These are phyloP conservation scores for Quercus tomentella DNA, from an alignment of 331 rosid genomes.

Conservation along the genomic window DNA sequence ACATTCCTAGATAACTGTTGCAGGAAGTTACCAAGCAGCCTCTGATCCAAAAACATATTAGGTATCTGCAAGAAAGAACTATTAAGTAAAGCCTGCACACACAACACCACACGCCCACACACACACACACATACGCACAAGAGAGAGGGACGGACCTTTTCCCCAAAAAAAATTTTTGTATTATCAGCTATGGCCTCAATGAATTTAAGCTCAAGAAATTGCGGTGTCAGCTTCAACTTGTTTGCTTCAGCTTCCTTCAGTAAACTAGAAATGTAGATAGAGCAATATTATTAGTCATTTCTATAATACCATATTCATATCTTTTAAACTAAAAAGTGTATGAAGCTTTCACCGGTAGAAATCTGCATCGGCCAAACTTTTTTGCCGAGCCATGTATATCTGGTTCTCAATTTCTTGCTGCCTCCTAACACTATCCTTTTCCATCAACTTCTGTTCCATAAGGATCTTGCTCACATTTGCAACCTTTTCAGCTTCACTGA, in stretches of 20 bases:
- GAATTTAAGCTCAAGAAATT: too few relatives aligned
- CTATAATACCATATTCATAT: too few relatives aligned
- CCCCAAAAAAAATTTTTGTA: constrained; percentile 92
- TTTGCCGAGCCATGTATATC: constrained; percentile 75
- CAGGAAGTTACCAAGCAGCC: constrained; percentile 76
- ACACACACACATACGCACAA: not conserved
- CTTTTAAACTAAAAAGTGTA: constrained; percentile 8
- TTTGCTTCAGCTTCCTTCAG: too few relatives aligned
- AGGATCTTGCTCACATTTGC: constrained; percentile 87
- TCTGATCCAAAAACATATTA: constrained; percentile 78
- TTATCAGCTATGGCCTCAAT: constrained; percentile 35
- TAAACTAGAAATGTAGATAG: too few relatives aligned
- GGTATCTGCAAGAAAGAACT: constrained; percentile 56
- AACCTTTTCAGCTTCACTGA: constrained; percentile 90
- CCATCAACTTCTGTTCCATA: constrained; percentile 86
- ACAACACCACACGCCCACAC: too few relatives aligned
- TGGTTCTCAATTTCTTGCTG: constrained; percentile 81
- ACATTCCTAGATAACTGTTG: constrained; percentile 35
- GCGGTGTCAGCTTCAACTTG: too few relatives aligned
- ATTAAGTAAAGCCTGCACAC: too few relatives aligned
- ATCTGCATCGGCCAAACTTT: constrained; percentile 78
- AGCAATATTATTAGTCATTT: too few relatives aligned
- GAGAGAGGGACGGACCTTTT: constrained; percentile 51
- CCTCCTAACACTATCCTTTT: constrained; percentile 68
- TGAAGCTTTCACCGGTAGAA: constrained; percentile 55